Conservation (phyloP, 2,329 filamentous ascomycete species). For the Colletotrichum karsti region DNA sequence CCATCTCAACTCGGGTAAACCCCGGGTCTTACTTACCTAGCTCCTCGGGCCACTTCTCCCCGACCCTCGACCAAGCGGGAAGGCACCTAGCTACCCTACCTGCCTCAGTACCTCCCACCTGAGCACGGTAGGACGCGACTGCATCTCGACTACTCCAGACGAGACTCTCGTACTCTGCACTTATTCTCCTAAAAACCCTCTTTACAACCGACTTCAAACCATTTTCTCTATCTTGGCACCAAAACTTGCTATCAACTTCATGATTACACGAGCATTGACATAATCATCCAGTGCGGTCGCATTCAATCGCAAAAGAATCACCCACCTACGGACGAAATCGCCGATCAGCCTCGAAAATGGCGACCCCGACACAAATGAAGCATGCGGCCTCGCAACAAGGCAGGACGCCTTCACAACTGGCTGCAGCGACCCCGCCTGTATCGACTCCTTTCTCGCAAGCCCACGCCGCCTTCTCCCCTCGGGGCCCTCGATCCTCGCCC, state of each 20-base stretch:
- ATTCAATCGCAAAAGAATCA: neutral
- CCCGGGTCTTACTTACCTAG: no score
- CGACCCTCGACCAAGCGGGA: no score
- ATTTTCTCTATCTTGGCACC: neutral
- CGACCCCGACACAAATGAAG: slow-evolving; percentile 61
- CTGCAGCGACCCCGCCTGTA: slow-evolving; percentile 70
- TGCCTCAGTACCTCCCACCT: no score
- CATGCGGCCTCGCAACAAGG: slow-evolving; percentile 61
- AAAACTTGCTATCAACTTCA: neutral
- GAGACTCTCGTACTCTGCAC: neutral
- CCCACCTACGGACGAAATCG: neutral
- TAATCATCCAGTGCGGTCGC: neutral
- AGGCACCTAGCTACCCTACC: no score
- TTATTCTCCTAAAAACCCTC: neutral
- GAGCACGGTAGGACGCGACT: neutral
- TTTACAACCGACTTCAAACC: neutral
- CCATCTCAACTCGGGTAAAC: no score
- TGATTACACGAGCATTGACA: neutral
- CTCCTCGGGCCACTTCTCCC: no score
- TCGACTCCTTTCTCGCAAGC: slow-evolving; percentile 71
- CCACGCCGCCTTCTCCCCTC: slow-evolving; percentile 67
- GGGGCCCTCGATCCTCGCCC: slow-evolving; percentile 66
- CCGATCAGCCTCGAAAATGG: slow-evolving; percentile 42
- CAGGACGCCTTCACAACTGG: slow-evolving; percentile 59
- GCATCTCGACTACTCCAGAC: neutral